Evolutionary conservation across 148 eudicot species (phyloP), one percentile per base, ranked within the genome.

Genomic region (Camellia sinensis): DNA sequence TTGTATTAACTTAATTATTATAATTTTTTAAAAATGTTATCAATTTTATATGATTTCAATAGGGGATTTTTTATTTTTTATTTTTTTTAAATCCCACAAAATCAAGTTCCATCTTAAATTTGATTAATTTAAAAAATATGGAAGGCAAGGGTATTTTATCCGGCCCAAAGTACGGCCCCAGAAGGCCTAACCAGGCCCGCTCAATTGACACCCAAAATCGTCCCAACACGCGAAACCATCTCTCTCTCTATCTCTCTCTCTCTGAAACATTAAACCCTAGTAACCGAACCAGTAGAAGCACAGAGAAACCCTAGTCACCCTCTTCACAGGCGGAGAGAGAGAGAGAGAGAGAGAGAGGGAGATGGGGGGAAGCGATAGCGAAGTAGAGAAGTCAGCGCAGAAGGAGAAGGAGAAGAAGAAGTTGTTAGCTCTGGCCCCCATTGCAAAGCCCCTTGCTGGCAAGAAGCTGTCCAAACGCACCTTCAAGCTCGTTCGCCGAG

Each of bases 381-480:
- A 95, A 83, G 82, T 80, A 41, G 98, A 95, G 78, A 91, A 89
- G 85, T 73, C 89, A 11, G 84, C 82, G 19, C 87, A 83, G 75
- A 88, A 85, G 66, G 86, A 86, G 84, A 90, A 82, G 81, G 91
- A 95, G 85, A 93, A 85, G 89, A 95, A 93, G 89, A 89, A 87
- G 86, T 40, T 85, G 29, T 17, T 78, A 9, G 82, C 93, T 60
- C 79, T 95, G 44, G 91, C 98, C 17, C 97, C 98, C 43, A 95
- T 93, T 68, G 97, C 98, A 44, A 90, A 95, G 72, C 98, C 98
- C 15, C 92, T 95, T 4, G 97, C 98, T 29, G 94, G 98, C n/a
- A 95, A 95, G 79, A 95, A 95, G 84, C 97, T 95, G 62, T 83
- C 87, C 87, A 95, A 93, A 81, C 92, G 89, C 73, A 88, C 97